phyloP scores from a whole-genome alignment of 1,139 yeast genomes.

The Nakaseomyces glabratus region DNA sequence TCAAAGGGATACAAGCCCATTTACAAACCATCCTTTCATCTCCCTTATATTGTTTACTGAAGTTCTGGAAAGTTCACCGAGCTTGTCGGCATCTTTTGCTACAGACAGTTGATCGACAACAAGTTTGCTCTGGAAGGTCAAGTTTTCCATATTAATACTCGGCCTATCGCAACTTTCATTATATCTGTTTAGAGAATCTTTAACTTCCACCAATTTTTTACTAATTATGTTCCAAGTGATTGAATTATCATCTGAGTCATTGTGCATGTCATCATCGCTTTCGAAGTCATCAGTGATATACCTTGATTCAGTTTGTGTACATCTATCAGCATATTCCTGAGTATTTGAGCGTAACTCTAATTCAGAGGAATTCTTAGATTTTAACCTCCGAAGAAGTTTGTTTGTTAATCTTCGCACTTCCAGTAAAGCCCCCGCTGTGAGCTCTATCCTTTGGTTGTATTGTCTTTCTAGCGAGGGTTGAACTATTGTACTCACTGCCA shows the following conservation, averaged over 20 bases:
- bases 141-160: constrained; percentile 13
- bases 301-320: constrained; percentile 23
- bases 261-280: constrained; percentile 27
- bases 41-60: constrained; percentile 20
- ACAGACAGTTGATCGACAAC: constrained; percentile 15
- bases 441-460: constrained; percentile 27
- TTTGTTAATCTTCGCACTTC: constrained; percentile 22
- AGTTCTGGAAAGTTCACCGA: constrained; percentile 8
- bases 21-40: constrained; percentile 30
- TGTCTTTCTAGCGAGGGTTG: constrained; percentile 30
- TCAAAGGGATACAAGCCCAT: constrained; percentile 19
- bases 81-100: constrained; percentile 9
- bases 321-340: constrained; percentile 29
- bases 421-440: constrained; percentile 18
- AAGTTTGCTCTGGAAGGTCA: constrained; percentile 19
- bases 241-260: constrained; percentile 19
- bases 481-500: constrained; percentile 19
- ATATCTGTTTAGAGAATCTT: constrained; percentile 12
- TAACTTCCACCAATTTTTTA: constrained; percentile 13
- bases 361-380: constrained; percentile 31
- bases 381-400: constrained; percentile 16
- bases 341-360: constrained; percentile 34
- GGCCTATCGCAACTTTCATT: constrained; percentile 10
- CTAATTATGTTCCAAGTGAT: constrained; percentile 31
- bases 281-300: constrained; percentile 27